These are phyloP conservation scores for Sequoiadendron giganteum DNA, from an alignment of 75 land plant genomes.

Conservation along the genomic window DNA sequence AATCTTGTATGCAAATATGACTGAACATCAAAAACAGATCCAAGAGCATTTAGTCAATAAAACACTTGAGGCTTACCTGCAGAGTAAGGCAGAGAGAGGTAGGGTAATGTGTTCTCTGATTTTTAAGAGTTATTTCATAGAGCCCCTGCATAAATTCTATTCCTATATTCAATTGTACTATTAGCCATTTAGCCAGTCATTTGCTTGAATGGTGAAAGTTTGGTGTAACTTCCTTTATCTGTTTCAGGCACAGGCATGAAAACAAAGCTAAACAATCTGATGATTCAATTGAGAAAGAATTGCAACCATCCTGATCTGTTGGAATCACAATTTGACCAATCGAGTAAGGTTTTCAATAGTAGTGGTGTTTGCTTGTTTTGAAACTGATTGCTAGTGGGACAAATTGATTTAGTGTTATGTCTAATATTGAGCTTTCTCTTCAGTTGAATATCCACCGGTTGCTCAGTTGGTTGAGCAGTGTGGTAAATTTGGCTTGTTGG, in stretches of 20 bases:
- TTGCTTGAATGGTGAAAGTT: background rate
- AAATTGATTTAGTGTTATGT: background rate
- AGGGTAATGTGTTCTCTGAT: background rate
- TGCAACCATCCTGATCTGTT: conserved; percentile 95
- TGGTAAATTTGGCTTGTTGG: conserved; percentile 49
- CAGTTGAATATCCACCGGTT: conserved; percentile 79
- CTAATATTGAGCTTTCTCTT: background rate
- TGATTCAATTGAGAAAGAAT: conserved; percentile 86
- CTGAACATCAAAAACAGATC: conserved; percentile 62
- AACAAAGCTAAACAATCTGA: conserved; percentile 59
- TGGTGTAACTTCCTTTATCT: background rate
- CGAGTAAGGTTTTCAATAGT: conserved; percentile 36
- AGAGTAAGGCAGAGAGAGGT: conserved; percentile 30
- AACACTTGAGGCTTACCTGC: conserved; percentile 61
- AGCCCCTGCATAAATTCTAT: background rate
- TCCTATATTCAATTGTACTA: background rate
- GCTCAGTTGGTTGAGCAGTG: conserved; percentile 62
- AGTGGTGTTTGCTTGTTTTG: background rate
- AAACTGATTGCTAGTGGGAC: background rate
- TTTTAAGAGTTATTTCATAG: background rate
- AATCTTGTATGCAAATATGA: conserved; percentile 86
- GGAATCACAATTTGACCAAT: conserved; percentile 48
- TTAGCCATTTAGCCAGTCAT: background rate
- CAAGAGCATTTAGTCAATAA: conserved; percentile 69
- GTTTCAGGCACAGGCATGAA: conserved; percentile 43